Percentiles rank a stretch among this genome's conserved stretches.
phyloP scores from a whole-genome alignment of 78 protist species.

The Corallochytrium limacisporum region DNA sequence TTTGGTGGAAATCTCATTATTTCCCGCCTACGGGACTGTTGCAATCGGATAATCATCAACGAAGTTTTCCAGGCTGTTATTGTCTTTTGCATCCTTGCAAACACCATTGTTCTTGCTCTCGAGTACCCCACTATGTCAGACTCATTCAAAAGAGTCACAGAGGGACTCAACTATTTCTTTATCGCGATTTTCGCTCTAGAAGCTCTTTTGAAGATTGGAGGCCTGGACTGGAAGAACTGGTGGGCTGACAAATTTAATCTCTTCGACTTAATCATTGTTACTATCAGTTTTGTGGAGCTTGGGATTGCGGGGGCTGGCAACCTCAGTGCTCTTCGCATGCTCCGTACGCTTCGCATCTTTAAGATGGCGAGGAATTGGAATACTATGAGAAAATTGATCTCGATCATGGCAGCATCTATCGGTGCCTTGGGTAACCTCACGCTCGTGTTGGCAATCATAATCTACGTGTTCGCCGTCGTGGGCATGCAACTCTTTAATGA shows the following conservation, averaged over 20 bases:
- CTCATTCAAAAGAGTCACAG: not conserved
- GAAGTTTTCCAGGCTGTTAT: not conserved
- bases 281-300: not conserved
- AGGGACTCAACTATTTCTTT: not conserved
- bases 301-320: not conserved
- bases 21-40: not conserved
- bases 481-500: constrained; percentile 45
- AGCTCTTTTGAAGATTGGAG: not conserved
- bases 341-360: constrained; percentile 28
- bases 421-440: not conserved
- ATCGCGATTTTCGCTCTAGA: not conserved
- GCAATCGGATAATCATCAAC: not conserved
- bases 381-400: not conserved
- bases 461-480: constrained; percentile 22
- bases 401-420: not conserved
- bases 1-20: not conserved
- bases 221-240: not conserved
- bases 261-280: not conserved
- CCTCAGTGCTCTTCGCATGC: constrained; percentile 14
- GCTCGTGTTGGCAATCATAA: constrained; percentile 1
- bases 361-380: constrained; percentile 7
- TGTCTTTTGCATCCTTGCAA: not conserved
- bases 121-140: not conserved
- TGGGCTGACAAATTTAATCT: not conserved
- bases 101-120: not conserved